Conservation (phyloP, 129 eudicot species). For the Logfia minima region DNA sequence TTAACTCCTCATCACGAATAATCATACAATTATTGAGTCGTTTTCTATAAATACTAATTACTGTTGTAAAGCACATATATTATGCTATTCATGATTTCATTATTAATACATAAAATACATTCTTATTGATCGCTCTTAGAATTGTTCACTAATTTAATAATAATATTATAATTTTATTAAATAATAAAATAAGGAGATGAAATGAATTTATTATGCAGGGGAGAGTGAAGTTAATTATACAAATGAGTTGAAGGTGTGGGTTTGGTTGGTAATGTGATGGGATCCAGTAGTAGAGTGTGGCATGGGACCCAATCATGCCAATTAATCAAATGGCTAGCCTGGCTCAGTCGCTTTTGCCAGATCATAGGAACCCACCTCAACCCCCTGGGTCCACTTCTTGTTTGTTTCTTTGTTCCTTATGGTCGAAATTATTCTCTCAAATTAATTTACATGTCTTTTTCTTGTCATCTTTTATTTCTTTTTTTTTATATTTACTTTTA, state of each 20-base stretch:
- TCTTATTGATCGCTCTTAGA: too few relatives aligned
- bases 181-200: background rate
- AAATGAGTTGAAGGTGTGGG: conserved; percentile 20
- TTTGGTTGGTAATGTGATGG: conserved; percentile 29
- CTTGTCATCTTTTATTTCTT: too few relatives aligned
- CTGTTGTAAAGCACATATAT: too few relatives aligned
- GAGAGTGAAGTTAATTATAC: conserved; percentile 11
- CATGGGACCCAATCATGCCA: conserved; percentile 43
- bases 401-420: conserved; percentile 28
- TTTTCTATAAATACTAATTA: too few relatives aligned
- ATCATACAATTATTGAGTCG: too few relatives aligned
- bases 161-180: too few relatives aligned
- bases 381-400: conserved; percentile 14
- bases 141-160: too few relatives aligned
- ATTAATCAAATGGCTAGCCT: conserved; percentile 45
- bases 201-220: background rate
- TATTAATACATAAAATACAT: too few relatives aligned
- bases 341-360: conserved; percentile 46
- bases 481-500: too few relatives aligned
- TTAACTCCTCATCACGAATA: too few relatives aligned
- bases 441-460: too few relatives aligned
- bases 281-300: conserved; percentile 22
- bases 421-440: conserved; percentile 23
- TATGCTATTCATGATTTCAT: too few relatives aligned
- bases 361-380: conserved; percentile 30